Evolutionary conservation across 495 filamentous ascomycete species (phyloP), one percentile per base, ranked within the genome.

Genomic region (Penicillium steckii): DNA sequence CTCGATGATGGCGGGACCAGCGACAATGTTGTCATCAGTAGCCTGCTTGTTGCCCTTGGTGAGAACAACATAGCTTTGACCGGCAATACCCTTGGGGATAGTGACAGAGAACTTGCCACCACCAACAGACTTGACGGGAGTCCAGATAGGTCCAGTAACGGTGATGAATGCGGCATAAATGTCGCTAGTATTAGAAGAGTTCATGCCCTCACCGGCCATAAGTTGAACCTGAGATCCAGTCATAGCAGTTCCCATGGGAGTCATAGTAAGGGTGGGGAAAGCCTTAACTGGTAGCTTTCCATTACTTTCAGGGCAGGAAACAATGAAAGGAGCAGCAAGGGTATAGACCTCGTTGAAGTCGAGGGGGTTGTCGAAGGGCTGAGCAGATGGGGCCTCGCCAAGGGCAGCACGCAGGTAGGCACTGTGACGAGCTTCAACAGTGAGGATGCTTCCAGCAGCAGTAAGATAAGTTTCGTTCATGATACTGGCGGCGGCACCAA

Each of bases 371-470:
- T 85, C 84, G 60, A 85, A 83, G 1, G 81, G 65, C 41, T 80
- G 73, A 4, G 83, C 68, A 48, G 80, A 80, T 4, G 84, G 80
- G 15, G 61, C 61, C 42, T 80, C 61, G 8, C 70, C 63, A 8
- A 77, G 68, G 4, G 74, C 65, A 32, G 70, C 69, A 42, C 84
- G 82, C 45, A 86, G 71, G 62, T 79, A 81, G 6, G 83, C 68
- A 24, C 71, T 79, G 68, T 86, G 85, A 4, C 84, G 77, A 29
- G 81, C 74, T 56, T 87, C 85, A 18, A 84, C 71, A 37, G 84
- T 82, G 24, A 85, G 65, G 57, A 87, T 87, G 32, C 76, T 77
- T 22, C 76, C 83, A 7, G 84, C 84, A 3, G 78, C 81, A n/a
- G 80, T 81, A 24, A 87, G 70, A 59, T 78, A 80, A 7, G 50